A percentile compares a stretch with the other conserved stretches of the same genome.
Evolutionary conservation across 1,139 yeast species (phyloP).

Genomic region (Candida mesenterica): DNA sequence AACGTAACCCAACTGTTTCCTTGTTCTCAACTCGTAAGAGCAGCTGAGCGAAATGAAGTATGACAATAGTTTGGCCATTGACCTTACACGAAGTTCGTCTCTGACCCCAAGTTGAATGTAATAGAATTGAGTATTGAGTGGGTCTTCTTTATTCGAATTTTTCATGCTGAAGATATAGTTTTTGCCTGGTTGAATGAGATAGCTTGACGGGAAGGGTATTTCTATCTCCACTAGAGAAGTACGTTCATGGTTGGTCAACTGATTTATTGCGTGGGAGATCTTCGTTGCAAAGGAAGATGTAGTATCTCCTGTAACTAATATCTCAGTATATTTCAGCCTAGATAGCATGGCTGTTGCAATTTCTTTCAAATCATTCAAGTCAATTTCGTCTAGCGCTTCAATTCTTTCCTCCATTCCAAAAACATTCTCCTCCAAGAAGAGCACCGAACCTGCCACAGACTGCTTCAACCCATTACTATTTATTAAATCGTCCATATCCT

Average conservation of each 20-base stretch:
- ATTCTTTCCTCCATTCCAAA: constrained; percentile 52
- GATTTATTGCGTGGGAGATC: constrained; percentile 15
- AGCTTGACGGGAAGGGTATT: constrained; percentile 23
- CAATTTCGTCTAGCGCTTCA: constrained; percentile 31
- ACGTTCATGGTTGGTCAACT: constrained; percentile 14
- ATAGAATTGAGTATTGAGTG: constrained; percentile 46
- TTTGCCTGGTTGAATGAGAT: constrained; percentile 33
- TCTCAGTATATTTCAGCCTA: constrained; percentile 30
- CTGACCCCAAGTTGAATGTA: constrained; percentile 57
- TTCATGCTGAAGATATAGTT: constrained; percentile 26
- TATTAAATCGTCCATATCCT: constrained; percentile 39
- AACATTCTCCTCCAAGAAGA: constrained; percentile 52
- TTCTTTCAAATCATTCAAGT: constrained; percentile 21
- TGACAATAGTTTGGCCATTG: constrained; percentile 45
- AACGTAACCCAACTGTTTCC: constrained; percentile 49
- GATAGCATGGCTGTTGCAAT: constrained; percentile 20
- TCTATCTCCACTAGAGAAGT: background rate
- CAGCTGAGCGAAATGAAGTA: constrained; percentile 36
- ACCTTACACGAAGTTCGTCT: constrained; percentile 25
- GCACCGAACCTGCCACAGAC: constrained; percentile 45
- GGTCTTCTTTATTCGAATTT: constrained; percentile 39
- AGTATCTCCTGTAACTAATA: constrained; percentile 52
- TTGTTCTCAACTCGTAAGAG: constrained; percentile 47
- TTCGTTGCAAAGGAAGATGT: background rate
- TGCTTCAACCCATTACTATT: constrained; percentile 39